These are phyloP conservation scores for Dalechampia spathulata DNA, from an alignment of 441 rosid species.

Conservation along the genomic window DNA sequence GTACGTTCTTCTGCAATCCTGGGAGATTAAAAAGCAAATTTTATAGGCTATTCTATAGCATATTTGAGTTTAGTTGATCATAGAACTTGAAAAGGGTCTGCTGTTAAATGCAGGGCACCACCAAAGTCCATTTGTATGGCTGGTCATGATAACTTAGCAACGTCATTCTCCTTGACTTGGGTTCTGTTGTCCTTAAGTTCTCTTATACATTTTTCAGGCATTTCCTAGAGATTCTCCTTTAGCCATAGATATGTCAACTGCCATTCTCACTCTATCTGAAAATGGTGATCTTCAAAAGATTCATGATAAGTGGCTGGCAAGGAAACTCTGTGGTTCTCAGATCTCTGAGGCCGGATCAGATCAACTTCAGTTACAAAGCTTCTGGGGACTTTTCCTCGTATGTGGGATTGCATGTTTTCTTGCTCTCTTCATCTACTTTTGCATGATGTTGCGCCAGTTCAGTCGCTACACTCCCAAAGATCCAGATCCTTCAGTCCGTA, in stretches of 20 bases:
- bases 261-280: slow-evolving; percentile 74
- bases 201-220: too few relatives aligned
- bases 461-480: slow-evolving; percentile 29
- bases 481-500: slow-evolving; percentile 17
- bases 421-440: slow-evolving; percentile 56
- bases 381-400: slow-evolving; percentile 73
- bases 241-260: slow-evolving; percentile 86
- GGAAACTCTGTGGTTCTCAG: slow-evolving; percentile 36
- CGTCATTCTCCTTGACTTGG: too few relatives aligned
- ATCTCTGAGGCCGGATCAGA: slow-evolving; percentile 36
- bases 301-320: slow-evolving; percentile 69
- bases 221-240: slow-evolving; percentile 86
- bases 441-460: slow-evolving; percentile 41
- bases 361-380: slow-evolving; percentile 60
- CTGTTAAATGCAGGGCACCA: too few relatives aligned
- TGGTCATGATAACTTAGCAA: too few relatives aligned
- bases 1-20: too few relatives aligned
- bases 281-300: slow-evolving; percentile 79
- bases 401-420: slow-evolving; percentile 60
- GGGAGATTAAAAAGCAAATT: too few relatives aligned
- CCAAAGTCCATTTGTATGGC: too few relatives aligned
- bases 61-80: too few relatives aligned
- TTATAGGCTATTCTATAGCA: too few relatives aligned
- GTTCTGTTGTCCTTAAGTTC: too few relatives aligned
- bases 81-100: too few relatives aligned